Percentiles rank a stretch among this genome's conserved stretches.
phyloP scores from a whole-genome alignment of 1,284 basidiomycete genomes.

The Sporisorium sorghi region DNA sequence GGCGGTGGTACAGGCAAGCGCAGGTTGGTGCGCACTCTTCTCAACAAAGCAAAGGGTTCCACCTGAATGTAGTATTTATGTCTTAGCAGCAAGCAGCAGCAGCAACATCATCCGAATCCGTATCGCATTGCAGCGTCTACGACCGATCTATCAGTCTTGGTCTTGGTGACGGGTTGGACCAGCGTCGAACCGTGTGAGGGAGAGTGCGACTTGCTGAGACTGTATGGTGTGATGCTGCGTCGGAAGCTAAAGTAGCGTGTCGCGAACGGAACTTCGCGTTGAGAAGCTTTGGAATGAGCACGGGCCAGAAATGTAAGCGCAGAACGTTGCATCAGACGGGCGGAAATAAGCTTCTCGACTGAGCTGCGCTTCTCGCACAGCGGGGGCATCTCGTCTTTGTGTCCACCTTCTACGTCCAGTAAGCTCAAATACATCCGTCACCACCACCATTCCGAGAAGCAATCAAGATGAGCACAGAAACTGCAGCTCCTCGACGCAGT shows the following conservation, averaged over 20 bases:
- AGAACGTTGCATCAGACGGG: too few relatives aligned
- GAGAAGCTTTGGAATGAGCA: background rate
- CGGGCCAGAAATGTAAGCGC: background rate
- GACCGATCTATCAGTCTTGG: too few relatives aligned
- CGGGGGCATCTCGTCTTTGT: background rate
- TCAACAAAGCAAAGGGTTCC: constrained; percentile 44
- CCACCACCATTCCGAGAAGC: background rate
- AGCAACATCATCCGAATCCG: too few relatives aligned
- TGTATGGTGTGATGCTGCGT: background rate
- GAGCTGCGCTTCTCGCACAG: too few relatives aligned
- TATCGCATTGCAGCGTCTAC: constrained; percentile 1
- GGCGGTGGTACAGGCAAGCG: constrained; percentile 13
- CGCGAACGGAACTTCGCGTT: background rate
- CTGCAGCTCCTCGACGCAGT: constrained; percentile 28
- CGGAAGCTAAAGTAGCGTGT: background rate
- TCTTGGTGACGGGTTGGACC: background rate
- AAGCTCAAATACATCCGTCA: background rate
- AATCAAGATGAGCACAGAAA: constrained; percentile 11
- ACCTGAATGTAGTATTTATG: constrained; percentile 4
- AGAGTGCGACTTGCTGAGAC: too few relatives aligned
- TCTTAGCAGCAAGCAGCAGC: too few relatives aligned
- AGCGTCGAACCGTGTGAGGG: background rate
- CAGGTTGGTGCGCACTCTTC: constrained; percentile 36
- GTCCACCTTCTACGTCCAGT: background rate
- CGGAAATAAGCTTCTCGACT: background rate